Percentiles rank a stretch among this genome's conserved stretches.
Evolutionary conservation across 257 asterid genomes (phyloP).

Genomic region (Nicotiana otophora): DNA sequence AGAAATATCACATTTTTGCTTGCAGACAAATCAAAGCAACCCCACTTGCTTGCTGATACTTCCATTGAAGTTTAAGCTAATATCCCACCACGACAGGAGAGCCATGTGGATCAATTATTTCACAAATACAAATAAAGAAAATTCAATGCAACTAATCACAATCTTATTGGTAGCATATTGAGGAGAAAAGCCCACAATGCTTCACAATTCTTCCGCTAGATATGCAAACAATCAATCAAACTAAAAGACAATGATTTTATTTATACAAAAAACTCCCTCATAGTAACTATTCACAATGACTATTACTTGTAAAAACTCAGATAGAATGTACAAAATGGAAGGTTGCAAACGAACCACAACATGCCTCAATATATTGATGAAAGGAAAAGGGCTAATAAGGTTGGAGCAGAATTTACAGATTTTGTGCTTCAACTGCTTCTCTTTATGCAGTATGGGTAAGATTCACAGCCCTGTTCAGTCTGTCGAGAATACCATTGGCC

Average conservation of each 20-base stretch:
- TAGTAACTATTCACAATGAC: slow-evolving; percentile 41
- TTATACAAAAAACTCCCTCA: slow-evolving; percentile 8
- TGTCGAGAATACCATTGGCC: slow-evolving; percentile 70
- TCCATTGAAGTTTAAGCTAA: slow-evolving; percentile 3
- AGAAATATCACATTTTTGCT: slow-evolving; percentile 7
- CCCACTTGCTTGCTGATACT: background rate
- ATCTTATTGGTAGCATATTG: background rate
- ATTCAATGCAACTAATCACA: background rate
- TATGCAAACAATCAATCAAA: background rate
- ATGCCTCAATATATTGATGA: slow-evolving; percentile 30
- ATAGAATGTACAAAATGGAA: slow-evolving; percentile 41
- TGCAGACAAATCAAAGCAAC: slow-evolving; percentile 9
- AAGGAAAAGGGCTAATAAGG: slow-evolving; percentile 6
- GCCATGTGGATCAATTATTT: slow-evolving; percentile 39
- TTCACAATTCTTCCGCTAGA: background rate
- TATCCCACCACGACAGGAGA: slow-evolving; percentile 10
- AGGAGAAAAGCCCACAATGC: background rate
- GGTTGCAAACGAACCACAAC: slow-evolving; percentile 23
- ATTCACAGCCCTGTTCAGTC: slow-evolving; percentile 43
- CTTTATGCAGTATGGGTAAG: slow-evolving; percentile 67
- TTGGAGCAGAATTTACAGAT: slow-evolving; percentile 67
- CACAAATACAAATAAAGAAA: slow-evolving; percentile 5
- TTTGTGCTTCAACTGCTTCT: slow-evolving; percentile 13
- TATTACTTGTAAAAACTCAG: slow-evolving; percentile 22
- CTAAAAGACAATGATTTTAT: background rate